A percentile compares a stretch with the other conserved stretches of the same genome.
Conservation (phyloP, 805 yeast species). For the Candida coquimbonensis region DNA sequence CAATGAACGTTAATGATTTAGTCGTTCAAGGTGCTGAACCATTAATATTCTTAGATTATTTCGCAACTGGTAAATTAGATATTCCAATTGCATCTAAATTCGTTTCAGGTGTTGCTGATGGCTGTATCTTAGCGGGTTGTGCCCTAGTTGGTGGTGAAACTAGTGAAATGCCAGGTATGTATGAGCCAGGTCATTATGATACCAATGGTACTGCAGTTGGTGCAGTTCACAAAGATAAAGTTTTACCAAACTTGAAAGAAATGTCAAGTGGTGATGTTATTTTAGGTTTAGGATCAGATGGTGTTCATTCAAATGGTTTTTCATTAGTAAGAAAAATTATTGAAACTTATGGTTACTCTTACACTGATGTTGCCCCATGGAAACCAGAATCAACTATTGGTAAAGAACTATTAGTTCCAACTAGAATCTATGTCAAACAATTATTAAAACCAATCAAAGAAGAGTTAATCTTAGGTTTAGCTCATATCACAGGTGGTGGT, state of each 20-base stretch:
- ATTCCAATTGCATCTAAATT: slow-evolving; percentile 78
- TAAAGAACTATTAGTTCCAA: slow-evolving; percentile 80
- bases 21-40: slow-evolving; percentile 99
- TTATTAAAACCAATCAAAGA: slow-evolving; percentile 66
- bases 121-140: slow-evolving; percentile 92
- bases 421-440: slow-evolving; percentile 91
- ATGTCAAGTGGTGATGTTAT: slow-evolving; percentile 79
- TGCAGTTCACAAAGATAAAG: slow-evolving; percentile 71
- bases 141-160: slow-evolving; percentile 99
- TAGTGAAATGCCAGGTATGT: slow-evolving; percentile 99
- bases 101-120: slow-evolving; percentile 93
- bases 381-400: slow-evolving; percentile 65
- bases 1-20: slow-evolving; percentile 97
- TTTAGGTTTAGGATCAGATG: slow-evolving; percentile 84
- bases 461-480: slow-evolving; percentile 73
- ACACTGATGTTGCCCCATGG: slow-evolving; percentile 84
- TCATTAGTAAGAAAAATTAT: slow-evolving; percentile 90
- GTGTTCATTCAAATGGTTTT: slow-evolving; percentile 95
- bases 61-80: slow-evolving; percentile 90
- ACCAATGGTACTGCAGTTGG: slow-evolving; percentile 99
- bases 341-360: slow-evolving; percentile 64
- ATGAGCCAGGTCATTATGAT: slow-evolving; percentile 91
- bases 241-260: slow-evolving; percentile 61
- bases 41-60: slow-evolving; percentile 88
- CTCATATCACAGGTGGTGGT: slow-evolving; percentile 99